Conservation (phyloP, 2,329 filamentous ascomycete species). For the Aspergillus japonicus region DNA sequence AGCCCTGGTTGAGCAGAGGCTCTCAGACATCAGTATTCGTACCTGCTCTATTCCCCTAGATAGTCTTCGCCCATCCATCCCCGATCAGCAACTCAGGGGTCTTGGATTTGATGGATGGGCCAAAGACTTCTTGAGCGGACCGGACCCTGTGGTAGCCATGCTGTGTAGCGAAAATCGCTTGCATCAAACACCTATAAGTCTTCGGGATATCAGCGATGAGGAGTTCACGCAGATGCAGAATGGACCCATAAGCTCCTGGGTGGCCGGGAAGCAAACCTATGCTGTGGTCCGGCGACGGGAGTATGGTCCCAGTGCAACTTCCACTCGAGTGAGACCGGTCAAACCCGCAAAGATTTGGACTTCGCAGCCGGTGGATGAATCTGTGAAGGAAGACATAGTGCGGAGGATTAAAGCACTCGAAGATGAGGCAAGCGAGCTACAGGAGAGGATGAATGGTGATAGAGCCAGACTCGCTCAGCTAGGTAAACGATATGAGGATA, state of each 20-base stretch:
- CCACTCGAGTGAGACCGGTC: conserved; percentile 65
- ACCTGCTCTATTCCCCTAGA: conserved; percentile 57
- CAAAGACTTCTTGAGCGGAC: conserved; percentile 75
- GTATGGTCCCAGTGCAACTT: conserved; percentile 72
- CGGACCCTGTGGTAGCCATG: conserved; percentile 81
- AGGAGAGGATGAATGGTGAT: conserved; percentile 32
- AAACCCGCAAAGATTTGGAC: conserved; percentile 68
- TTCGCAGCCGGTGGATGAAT: conserved; percentile 67
- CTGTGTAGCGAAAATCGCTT: conserved; percentile 72
- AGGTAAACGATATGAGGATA: conserved; percentile 21
- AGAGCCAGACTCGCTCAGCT: conserved; percentile 24
- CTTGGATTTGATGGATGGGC: conserved; percentile 78
- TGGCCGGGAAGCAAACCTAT: conserved; percentile 65
- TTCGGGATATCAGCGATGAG: conserved; percentile 62
- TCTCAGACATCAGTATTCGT: conserved; percentile 71
- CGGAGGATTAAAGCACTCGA: conserved; percentile 48
- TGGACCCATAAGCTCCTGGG: conserved; percentile 64
- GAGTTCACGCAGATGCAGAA: conserved; percentile 66
- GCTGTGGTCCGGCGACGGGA: conserved; percentile 70
- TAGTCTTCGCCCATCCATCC: conserved; percentile 56
- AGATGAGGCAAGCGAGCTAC: conserved; percentile 39
- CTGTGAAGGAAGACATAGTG: conserved; percentile 59
- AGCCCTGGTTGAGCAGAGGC: conserved; percentile 60
- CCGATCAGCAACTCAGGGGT: conserved; percentile 53
- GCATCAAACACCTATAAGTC: conserved; percentile 65